These are phyloP conservation scores for Typha latifolia DNA, from an alignment of 176 grass and related monocot genomes.

Conservation along the genomic window DNA sequence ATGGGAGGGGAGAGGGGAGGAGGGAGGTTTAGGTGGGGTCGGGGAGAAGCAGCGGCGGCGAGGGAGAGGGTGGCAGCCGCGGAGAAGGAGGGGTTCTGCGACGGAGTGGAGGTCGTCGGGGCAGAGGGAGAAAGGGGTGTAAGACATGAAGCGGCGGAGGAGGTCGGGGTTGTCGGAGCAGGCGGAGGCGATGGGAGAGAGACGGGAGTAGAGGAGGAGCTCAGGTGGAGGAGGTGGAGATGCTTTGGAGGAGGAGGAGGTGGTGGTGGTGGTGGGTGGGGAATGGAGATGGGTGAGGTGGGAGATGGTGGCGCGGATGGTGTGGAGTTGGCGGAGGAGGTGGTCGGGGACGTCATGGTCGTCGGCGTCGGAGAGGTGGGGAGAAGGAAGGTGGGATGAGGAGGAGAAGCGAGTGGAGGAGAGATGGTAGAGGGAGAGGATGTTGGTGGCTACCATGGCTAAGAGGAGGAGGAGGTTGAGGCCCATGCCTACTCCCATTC, in stretches of 20 bases:
- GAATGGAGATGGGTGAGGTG: slow-evolving; percentile 70
- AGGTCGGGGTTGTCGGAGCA: slow-evolving; percentile 62
- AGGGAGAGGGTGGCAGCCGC: slow-evolving; percentile 64
- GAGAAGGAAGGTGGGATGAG: slow-evolving; percentile 15
- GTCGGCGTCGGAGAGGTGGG: slow-evolving; percentile 7
- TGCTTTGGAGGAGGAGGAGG: slow-evolving; percentile 19
- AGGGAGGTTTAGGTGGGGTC: slow-evolving; percentile 37
- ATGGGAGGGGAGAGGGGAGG: slow-evolving; percentile 52
- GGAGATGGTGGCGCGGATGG: slow-evolving; percentile 71
- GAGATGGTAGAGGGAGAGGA: slow-evolving; percentile 92
- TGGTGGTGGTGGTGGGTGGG: slow-evolving; percentile 4
- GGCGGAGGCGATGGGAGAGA: slow-evolving; percentile 46
- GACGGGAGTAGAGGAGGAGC: slow-evolving; percentile 57
- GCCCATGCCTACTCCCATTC: slow-evolving; percentile 29
- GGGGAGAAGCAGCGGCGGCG: slow-evolving; percentile 57
- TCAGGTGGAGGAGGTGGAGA: slow-evolving; percentile 20
- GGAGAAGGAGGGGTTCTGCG: slow-evolving; percentile 71
- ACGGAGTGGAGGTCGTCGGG: slow-evolving; percentile 48
- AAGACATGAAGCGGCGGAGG: slow-evolving; percentile 65
- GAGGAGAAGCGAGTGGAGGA: slow-evolving; percentile 32
- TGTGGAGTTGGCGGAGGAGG: slow-evolving; percentile 63
- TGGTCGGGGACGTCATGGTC: slow-evolving; percentile 16
- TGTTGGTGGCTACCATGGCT: slow-evolving; percentile 86
- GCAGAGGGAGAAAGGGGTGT: slow-evolving; percentile 47
- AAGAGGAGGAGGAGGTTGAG: slow-evolving; percentile 65